These are phyloP conservation scores for Mayamaea pseudoterrestris DNA, from an alignment of 108 stramenopile genomes.

Conservation along the genomic window DNA sequence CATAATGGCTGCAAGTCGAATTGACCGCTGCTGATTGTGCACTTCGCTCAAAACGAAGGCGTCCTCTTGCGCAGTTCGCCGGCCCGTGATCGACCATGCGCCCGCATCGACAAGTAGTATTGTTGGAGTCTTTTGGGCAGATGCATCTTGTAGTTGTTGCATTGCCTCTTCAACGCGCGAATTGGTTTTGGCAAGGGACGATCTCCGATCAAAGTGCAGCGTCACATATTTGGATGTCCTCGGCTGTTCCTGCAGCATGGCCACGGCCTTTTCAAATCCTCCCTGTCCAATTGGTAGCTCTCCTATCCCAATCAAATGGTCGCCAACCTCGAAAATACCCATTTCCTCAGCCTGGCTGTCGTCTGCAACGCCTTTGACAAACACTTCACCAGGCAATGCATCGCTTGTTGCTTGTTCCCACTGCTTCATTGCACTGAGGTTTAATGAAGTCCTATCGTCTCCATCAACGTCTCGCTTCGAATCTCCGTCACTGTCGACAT, in stretches of 20 bases:
- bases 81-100: slow-evolving; percentile 63
- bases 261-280: slow-evolving; percentile 59
- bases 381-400: slow-evolving; percentile 59
- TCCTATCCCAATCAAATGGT: slow-evolving; percentile 59
- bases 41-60: slow-evolving; percentile 28
- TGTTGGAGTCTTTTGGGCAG: neutral
- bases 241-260: slow-evolving; percentile 30
- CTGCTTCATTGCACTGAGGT: neutral
- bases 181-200: neutral
- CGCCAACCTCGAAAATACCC: slow-evolving; percentile 71
- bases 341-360: slow-evolving; percentile 50
- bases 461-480: slow-evolving; percentile 9
- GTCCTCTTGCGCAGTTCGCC: slow-evolving; percentile 63
- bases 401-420: slow-evolving; percentile 49
- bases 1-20: slow-evolving; percentile 60
- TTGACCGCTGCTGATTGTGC: slow-evolving; percentile 31
- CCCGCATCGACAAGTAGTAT: slow-evolving; percentile 37
- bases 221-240: slow-evolving; percentile 22
- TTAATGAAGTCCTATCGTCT: slow-evolving; percentile 16
- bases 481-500: slow-evolving; percentile 24
- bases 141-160: neutral
- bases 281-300: slow-evolving; percentile 49
- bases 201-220: slow-evolving; percentile 60
- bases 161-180: neutral
- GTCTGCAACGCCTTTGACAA: slow-evolving; percentile 43